These are phyloP conservation scores for Thuidium tamariscinum DNA, from an alignment of 225 moss, liverwort and hornwort species.

Conservation along the genomic window DNA sequence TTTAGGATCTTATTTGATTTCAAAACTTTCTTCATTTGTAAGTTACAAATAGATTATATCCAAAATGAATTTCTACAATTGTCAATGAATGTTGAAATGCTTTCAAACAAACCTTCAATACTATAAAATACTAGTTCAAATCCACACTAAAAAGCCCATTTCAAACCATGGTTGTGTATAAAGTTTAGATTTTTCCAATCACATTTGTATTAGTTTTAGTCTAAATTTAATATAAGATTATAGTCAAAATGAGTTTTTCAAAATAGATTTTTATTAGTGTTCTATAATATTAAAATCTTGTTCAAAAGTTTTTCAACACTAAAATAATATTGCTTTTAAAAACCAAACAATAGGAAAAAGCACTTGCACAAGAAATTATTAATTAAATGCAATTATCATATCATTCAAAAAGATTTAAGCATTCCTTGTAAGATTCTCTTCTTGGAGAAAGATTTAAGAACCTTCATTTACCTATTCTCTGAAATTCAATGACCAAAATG, in stretches of 20 bases:
- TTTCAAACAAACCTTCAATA: background rate
- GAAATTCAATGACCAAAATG: rapidly evolving
- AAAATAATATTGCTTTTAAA: background rate
- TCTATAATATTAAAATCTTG: background rate
- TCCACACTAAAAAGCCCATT: rapidly evolving
- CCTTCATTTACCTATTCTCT: background rate
- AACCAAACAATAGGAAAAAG: rapidly evolving
- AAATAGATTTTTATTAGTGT: background rate
- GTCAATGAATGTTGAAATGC: background rate
- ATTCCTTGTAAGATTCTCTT: no score
- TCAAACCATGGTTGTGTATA: rapidly evolving
- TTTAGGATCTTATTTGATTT: background rate
- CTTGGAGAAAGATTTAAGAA: no score
- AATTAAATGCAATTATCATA: background rate
- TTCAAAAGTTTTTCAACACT: no score
- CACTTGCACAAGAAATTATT: background rate
- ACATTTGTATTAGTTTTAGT: rapidly evolving
- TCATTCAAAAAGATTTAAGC: background rate
- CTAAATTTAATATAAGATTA: rapidly evolving
- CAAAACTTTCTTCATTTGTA: background rate
- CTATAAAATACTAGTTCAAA: rapidly evolving
- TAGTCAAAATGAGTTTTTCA: background rate
- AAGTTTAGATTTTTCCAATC: no score
- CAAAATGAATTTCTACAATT: background rate
- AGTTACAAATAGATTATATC: background rate